A percentile compares a stretch with the other conserved stretches of the same genome.
phyloP scores from a whole-genome alignment of 371 early-diverging fungal species.

The Dichotomocladium elegans region DNA sequence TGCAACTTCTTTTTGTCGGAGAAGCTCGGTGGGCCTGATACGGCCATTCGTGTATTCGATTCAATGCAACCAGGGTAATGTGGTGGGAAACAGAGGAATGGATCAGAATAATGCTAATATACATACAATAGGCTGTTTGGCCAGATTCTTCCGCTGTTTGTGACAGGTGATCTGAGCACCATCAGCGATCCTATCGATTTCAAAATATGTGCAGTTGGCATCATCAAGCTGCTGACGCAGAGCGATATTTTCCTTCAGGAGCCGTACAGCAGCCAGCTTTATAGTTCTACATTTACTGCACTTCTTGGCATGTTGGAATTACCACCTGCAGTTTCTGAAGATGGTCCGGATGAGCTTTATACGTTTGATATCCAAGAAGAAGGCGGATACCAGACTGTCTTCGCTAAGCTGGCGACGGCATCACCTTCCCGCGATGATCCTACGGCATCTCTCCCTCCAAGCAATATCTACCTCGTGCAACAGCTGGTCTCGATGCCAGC shows the following conservation, averaged over 20 bases:
- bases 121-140: constrained; percentile 58
- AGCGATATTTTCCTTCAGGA: constrained; percentile 44
- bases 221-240: constrained; percentile 60
- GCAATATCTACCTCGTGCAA: constrained; percentile 34
- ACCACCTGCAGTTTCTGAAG: constrained; percentile 51
- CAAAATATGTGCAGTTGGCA: constrained; percentile 66
- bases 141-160: constrained; percentile 61
- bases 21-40: constrained; percentile 59
- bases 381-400: constrained; percentile 76
- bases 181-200: constrained; percentile 68
- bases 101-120: background rate
- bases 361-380: constrained; percentile 69
- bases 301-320: constrained; percentile 51
- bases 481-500: constrained; percentile 32
- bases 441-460: constrained; percentile 28
- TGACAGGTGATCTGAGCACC: constrained; percentile 67
- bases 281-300: constrained; percentile 45
- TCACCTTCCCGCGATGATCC: constrained; percentile 45
- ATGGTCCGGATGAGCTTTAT: constrained; percentile 67
- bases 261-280: constrained; percentile 49
- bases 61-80: constrained; percentile 69
- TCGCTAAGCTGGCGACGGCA: constrained; percentile 60
- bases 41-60: constrained; percentile 70
- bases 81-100: background rate
- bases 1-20: constrained; percentile 65